Base-by-base conservation (phyloP, 768 basidiomycete species). In the Hemileccinum rubropunctum region DNA sequence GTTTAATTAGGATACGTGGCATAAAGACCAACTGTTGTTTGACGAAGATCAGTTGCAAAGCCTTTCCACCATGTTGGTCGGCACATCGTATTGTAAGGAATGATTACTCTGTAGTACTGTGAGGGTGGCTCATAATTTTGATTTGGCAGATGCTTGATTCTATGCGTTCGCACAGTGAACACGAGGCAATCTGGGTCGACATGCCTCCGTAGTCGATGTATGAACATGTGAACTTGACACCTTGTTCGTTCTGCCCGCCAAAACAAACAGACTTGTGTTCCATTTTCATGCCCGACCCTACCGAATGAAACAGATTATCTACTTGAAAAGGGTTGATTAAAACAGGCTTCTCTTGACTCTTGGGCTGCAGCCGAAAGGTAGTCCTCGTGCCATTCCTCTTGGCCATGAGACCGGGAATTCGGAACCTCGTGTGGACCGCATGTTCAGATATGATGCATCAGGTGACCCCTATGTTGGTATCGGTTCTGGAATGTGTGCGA, bases 31-130 rank as follows among this genome's bases (percentile, higher is more conserved):
- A 62, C 76, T 81, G 44, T 76, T 79, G 45, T 95, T 95, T 66
- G 83, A 91, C 60, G 92, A 95, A 68, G 92, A 95, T 61, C 92
- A 94, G 61, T 68, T 94, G 42, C 86, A 90, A 64, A 87, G 82
- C 58, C 78, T 95, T 57, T 89, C 90, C 21, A 84, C 86, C 34
- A 92, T 94, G 82, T 75, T 95, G 33, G 88, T 91, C 26, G 92
- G 92, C 38, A 95, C 90, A 42, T 93, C 88, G 14, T 91, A 91
- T 63, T 91, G 88, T 88, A 63, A 73, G 84, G 73, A 45, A 38
- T 47, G 43, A 45, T 8, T 13, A 41, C 53, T 50, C 13, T n/a
- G n/a, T 28, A n/a, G 26, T 27, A 37, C n/a, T 33, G 8, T 43
- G 47, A 42, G 20, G 45, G 37, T 18, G 39, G 28, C 54, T 59